phyloP scores from a whole-genome alignment of 2,329 filamentous ascomycete genomes.

The Fusarium coicis region DNA sequence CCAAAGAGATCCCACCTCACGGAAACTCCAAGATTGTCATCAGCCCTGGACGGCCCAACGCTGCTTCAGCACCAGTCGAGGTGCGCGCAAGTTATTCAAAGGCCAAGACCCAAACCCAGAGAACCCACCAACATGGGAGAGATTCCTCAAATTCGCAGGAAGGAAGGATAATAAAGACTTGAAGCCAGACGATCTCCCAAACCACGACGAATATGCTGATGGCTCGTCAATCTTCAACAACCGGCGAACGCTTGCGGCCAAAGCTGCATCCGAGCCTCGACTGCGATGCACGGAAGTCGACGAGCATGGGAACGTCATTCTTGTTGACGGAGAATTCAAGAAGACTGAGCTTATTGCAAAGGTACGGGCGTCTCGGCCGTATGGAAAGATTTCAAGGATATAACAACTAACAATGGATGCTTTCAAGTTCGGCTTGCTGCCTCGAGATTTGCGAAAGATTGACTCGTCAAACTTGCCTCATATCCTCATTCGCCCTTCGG shows the following conservation, averaged over 20 bases:
- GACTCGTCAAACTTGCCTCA: constrained; percentile 96
- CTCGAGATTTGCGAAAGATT: constrained; percentile 96
- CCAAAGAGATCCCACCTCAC: constrained; percentile 36
- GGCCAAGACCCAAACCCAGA: constrained; percentile 29
- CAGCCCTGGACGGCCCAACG: constrained; percentile 20
- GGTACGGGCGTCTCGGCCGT: constrained; percentile 56
- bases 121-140: constrained; percentile 57
- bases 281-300: constrained; percentile 96
- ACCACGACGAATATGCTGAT: constrained; percentile 66
- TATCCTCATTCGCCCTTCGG: constrained; percentile 91
- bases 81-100: constrained; percentile 36
- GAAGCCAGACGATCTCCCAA: constrained; percentile 69
- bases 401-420: constrained; percentile 10
- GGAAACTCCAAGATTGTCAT: constrained; percentile 19
- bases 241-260: constrained; percentile 76
- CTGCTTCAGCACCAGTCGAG: constrained; percentile 47
- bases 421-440: constrained; percentile 84
- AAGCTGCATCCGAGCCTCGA: constrained; percentile 84
- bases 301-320: constrained; percentile 87
- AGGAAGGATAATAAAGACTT: constrained; percentile 55
- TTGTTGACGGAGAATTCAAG: constrained; percentile 96
- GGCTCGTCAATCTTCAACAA: constrained; percentile 71
- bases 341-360: constrained; percentile 98
- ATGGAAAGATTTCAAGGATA: not conserved
- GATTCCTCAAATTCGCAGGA: constrained; percentile 57